These are phyloP conservation scores for Maudiozyma serrabonitensis DNA, from an alignment of 805 yeast species.

Conservation along the genomic window DNA sequence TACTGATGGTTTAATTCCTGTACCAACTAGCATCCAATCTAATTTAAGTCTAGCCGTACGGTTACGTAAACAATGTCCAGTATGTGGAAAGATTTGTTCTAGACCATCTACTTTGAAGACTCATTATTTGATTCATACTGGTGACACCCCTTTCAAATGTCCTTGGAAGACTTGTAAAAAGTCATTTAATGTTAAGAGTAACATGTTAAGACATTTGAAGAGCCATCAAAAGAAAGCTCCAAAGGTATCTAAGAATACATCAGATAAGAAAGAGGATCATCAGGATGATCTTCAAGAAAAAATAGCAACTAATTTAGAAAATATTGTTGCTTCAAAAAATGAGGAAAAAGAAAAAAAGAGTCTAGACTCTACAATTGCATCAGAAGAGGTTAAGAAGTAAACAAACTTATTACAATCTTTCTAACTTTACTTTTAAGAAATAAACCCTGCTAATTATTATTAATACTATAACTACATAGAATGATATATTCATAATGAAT, in stretches of 20 bases:
- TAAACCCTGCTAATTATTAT: no score
- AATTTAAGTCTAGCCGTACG: conserved; percentile 7
- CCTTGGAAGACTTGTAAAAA: conserved; percentile 58
- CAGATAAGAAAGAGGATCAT: no score
- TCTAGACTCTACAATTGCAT: no score
- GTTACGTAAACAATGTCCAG: conserved; percentile 34
- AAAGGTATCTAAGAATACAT: not conserved
- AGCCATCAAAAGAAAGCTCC: conserved; percentile 40
- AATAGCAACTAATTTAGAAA: not conserved
- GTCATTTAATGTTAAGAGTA: conserved; percentile 65
- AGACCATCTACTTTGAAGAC: conserved; percentile 77
- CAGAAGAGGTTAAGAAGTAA: no score
- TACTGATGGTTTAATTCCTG: not conserved
- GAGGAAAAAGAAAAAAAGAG: no score
- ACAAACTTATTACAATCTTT: no score
- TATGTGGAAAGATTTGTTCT: conserved; percentile 69
- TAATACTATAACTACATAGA: no score
- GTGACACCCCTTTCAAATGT: conserved; percentile 66
- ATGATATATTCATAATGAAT: no score
- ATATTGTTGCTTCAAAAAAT: no score
- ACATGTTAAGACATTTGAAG: conserved; percentile 70
- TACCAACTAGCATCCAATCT: conserved; percentile 5
- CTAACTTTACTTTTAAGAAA: no score
- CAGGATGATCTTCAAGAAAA: not conserved
- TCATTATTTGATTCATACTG: conserved; percentile 72